Base-by-base conservation (phyloP, 2,329 filamentous ascomycete genomes). In the Clarireedia paspali region DNA sequence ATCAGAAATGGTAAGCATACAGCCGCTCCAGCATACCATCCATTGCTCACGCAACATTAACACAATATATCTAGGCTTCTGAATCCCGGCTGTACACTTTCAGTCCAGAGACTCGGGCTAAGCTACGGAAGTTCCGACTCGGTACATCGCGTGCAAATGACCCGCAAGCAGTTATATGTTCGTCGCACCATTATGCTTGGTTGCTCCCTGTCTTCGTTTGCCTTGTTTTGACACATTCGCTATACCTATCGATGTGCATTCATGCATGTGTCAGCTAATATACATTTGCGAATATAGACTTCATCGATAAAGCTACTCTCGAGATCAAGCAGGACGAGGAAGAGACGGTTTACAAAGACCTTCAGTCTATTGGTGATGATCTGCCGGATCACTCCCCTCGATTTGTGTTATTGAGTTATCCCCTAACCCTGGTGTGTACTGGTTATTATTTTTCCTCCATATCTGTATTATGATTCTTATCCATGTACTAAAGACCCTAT, bases 101-200 rank as follows among this genome's bases (percentile, higher is more conserved):
- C 81, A 95, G 91, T 34, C 82, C 84, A 62, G 89, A 94, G 74
- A 96, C 90, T 47, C 94, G 87, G 74, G 85, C 91, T 63, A 86
- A 91, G 68, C 82, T 99, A 63, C 88, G 89, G 72, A 97, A 96
- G 74, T 99, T 99, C 76, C 88, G 94, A 50, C 80, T 99, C 27
- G 84, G 87, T 26, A 97, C 94, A 2, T 96, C 91, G 36, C 80
- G 94, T 62, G 85, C 90, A 52, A 92, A 87, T 70, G 84, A 87
- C 47, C 87, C 91, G 0, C 90, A 96, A 75, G 94, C 91, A 59
- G 84, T 95, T 60, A 95, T 99, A 65, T 97, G 94, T 97, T 88
- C 73, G 85, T 79, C 71, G 65, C 26, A 36, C 34, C 17, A 4
- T 53, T 70, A 15, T 27, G 6, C 14, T 27, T 24, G 15, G 23